A percentile compares a stretch with the other conserved stretches of the same genome.
These are phyloP conservation scores for Mortierella sp. DNA, from an alignment of 371 early-diverging fungal genomes.

Conservation along the genomic window DNA sequence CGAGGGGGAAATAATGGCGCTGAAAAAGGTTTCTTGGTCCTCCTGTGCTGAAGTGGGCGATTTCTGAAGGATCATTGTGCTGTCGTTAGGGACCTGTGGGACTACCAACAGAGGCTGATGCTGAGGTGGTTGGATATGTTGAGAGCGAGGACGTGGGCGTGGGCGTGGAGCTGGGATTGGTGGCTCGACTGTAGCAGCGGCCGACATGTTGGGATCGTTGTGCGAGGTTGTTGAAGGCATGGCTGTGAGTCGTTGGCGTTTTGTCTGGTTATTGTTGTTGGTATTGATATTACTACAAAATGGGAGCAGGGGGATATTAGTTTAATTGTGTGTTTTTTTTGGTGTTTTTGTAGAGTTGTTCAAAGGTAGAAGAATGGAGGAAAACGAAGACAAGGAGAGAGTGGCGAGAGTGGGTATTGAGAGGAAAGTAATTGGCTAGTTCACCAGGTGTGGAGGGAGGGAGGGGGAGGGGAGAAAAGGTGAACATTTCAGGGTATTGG, in stretches of 20 bases:
- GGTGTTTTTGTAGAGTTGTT: background rate
- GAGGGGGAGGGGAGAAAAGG: background rate
- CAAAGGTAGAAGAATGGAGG: background rate
- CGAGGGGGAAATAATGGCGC: constrained; percentile 1
- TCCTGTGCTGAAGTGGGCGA: constrained; percentile 11
- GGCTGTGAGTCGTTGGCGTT: background rate
- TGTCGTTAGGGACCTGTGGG: constrained; percentile 22
- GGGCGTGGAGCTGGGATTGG: background rate
- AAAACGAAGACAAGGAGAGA: background rate
- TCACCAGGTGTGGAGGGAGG: background rate
- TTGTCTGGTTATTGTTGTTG: too few species aligned
- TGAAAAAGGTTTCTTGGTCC: constrained; percentile 12
- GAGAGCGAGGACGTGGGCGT: background rate
- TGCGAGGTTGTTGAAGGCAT: background rate
- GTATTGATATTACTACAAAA: too few species aligned
- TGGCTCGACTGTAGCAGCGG: background rate
- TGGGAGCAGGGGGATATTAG: too few species aligned
- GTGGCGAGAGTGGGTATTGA: too few species aligned
- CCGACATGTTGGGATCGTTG: background rate
- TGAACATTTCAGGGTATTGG: background rate
- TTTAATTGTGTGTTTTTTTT: background rate
- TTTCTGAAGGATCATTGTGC: constrained; percentile 23
- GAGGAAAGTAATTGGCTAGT: background rate
- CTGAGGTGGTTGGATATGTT: background rate
- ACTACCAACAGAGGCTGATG: constrained; percentile 9